Conservation (phyloP, 768 basidiomycete species). For the Lactarius pseudohatsudake region DNA sequence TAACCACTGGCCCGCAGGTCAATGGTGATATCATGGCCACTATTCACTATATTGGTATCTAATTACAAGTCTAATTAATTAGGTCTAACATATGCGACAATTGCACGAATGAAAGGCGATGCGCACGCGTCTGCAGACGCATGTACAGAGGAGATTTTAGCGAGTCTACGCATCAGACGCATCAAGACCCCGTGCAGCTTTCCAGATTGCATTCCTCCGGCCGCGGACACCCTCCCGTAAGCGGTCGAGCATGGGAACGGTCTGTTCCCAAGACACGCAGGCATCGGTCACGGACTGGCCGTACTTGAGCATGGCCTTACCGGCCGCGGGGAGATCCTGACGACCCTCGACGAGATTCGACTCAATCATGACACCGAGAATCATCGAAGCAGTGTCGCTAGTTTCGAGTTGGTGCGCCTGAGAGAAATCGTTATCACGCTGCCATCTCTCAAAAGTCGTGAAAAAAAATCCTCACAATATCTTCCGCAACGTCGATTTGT, state of each 20-base stretch:
- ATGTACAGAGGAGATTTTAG: background rate
- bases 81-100: slow-evolving; percentile 2
- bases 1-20: too few species aligned
- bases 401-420: slow-evolving; percentile 74
- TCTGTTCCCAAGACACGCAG: slow-evolving; percentile 88
- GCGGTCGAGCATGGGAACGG: slow-evolving; percentile 76
- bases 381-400: slow-evolving; percentile 65
- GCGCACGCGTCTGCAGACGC: background rate
- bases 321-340: slow-evolving; percentile 76
- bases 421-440: slow-evolving; percentile 27
- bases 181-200: slow-evolving; percentile 33
- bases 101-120: background rate
- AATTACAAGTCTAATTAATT: background rate
- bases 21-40: too few species aligned
- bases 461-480: slow-evolving; percentile 61
- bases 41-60: too few species aligned
- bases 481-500: slow-evolving; percentile 85
- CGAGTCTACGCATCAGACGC: slow-evolving; percentile 10
- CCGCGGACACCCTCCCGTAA: slow-evolving; percentile 86
- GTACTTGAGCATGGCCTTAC: slow-evolving; percentile 71
- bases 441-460: slow-evolving; percentile 13
- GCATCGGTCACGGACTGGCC: slow-evolving; percentile 89
- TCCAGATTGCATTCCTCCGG: slow-evolving; percentile 54
- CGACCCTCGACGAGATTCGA: slow-evolving; percentile 87
- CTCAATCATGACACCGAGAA: slow-evolving; percentile 96